Evolutionary conservation across 768 basidiomycete genomes (phyloP).

Genomic region (Mycena albidolilacea): DNA sequence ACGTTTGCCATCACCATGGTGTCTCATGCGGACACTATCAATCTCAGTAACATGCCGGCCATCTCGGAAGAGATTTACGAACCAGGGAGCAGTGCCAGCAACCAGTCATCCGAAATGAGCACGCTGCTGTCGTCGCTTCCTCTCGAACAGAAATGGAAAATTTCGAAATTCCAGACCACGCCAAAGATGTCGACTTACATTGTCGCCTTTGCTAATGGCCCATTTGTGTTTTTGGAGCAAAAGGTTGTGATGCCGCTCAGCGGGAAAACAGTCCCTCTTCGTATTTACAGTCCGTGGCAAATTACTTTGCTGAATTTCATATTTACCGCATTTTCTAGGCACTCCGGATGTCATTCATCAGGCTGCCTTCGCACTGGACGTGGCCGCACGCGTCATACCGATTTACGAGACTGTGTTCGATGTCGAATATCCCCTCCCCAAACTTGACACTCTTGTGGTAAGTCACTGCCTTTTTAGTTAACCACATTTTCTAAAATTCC

Average conservation of each 20-base stretch:
- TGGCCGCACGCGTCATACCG: constrained; percentile 86
- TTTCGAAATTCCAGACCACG: constrained; percentile 85
- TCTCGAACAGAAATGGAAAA: constrained; percentile 77
- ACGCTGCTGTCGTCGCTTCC: constrained; percentile 60
- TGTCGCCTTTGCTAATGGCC: constrained; percentile 89
- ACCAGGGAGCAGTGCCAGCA: constrained; percentile 41
- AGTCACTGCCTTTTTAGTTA: constrained; percentile 42
- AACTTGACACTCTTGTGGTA: constrained; percentile 93
- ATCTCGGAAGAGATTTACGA: constrained; percentile 69
- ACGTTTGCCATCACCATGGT: constrained; percentile 85
- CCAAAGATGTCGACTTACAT: constrained; percentile 93
- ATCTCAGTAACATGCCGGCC: constrained; percentile 90
- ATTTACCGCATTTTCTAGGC: constrained; percentile 57
- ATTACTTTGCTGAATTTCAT: not conserved
- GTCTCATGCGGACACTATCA: constrained; percentile 81
- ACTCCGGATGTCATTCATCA: constrained; percentile 89
- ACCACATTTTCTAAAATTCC: not conserved
- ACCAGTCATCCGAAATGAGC: constrained; percentile 50
- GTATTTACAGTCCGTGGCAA: constrained; percentile 71
- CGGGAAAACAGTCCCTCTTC: constrained; percentile 84
- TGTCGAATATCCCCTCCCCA: constrained; percentile 93
- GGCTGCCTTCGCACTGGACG: constrained; percentile 89
- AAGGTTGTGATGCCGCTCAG: constrained; percentile 86
- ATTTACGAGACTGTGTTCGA: constrained; percentile 95
- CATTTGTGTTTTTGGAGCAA: constrained; percentile 80